Evolutionary conservation across 2,329 filamentous ascomycete species (phyloP), one percentile per base, ranked within the genome.

Genomic region (Ilyonectria destructans): DNA sequence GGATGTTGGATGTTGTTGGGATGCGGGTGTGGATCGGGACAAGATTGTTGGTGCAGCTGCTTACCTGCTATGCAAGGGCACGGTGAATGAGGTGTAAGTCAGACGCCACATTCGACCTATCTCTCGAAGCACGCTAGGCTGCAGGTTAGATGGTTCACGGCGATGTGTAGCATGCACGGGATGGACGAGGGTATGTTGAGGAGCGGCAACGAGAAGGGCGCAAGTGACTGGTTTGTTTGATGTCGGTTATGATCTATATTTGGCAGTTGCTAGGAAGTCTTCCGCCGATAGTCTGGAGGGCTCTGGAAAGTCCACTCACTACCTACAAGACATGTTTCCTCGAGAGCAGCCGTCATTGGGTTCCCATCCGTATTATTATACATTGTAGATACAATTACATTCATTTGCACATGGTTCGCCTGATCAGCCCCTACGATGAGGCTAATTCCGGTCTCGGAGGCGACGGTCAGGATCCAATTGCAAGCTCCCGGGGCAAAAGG

Each of bases 301-400:
- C 4, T 33, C 15, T 21, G 23, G 23, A 51, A 7, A 10, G 17
- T 31, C 17, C 17, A 19, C 23, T 23, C 23, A 23, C 23, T 23
- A 4, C 23, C 17, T 33, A 6, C 23, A 19, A 26, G 17, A 33
- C 37, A n/a, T 9, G 3, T 33, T 12, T 19, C 26, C 9, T 35
- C n/a, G n/a, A 37, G 9, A n/a, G 51, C 31, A 54, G 35, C 19
- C 48, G 31, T 13, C 8, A 35, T 54, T 17, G 15, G 15, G 40
- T 17, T n/a, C 17, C n/a, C n/a, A 21, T 35, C 10, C 31, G 10
- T 15, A 54, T 54, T 15, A 15, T 35, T n/a, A 17, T 54, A 33
- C 51, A 35, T 19, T 54, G 31, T 52, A 52, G 9, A 54, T 54
- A 23, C 26, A 37, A n/a, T 54, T 54, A 54, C 51, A 54, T 54